Base-by-base conservation (phyloP, 352 stramenopile species). In the Pythium inflatum region DNA sequence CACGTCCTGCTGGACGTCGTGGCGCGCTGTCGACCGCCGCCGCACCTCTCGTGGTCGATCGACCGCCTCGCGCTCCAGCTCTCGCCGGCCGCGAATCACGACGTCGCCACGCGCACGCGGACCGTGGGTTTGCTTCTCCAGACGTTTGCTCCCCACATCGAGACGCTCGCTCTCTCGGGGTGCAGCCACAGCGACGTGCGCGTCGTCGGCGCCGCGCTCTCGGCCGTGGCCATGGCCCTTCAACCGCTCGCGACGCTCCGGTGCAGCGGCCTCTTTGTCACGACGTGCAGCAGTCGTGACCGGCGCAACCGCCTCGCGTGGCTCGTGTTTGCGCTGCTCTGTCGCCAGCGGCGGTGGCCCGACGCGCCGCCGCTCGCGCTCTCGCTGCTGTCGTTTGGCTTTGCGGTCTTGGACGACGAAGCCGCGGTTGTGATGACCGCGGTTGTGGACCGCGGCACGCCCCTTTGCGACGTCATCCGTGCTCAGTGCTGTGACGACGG, bases 401-500 rank as follows among this genome's bases (percentile, higher is more conserved):
- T 36, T 0, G 33, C 53, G 1, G 22, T 49, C 13, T 25, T 14
- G 5, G 20, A 31, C 13, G 11, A 24, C 22, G 54, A 61, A n/a
- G 5, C 2, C 13, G 12, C 24, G 34, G 48, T 36, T 24, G n/a
- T n/a, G n/a, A 34, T 61, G 3, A 4, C 22, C 12, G 34, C 33
- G 24, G 34, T 61, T 5, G 3, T 49, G 34, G 36, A 13, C 11
- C 22, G 36, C 1, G 54, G 54, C 36, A 61, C 34, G 36, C 54
- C 54, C 5, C 54, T 61, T 22, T 36, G 54, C 4, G 54, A 61
- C 36, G 54, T 61, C 12, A 36, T 61, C 3, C 54, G 54, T 4
- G 8, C 48, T 5, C 34, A 22, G 5, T n/a, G 54, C 11, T n/a
- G 34, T 11, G 13, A 49, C 34, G 54, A 61, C 31, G 36, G 5